A percentile compares a stretch with the other conserved stretches of the same genome.
Evolutionary conservation across 495 filamentous ascomycete species (phyloP).

Genomic region (Talaromyces proteolyticus): DNA sequence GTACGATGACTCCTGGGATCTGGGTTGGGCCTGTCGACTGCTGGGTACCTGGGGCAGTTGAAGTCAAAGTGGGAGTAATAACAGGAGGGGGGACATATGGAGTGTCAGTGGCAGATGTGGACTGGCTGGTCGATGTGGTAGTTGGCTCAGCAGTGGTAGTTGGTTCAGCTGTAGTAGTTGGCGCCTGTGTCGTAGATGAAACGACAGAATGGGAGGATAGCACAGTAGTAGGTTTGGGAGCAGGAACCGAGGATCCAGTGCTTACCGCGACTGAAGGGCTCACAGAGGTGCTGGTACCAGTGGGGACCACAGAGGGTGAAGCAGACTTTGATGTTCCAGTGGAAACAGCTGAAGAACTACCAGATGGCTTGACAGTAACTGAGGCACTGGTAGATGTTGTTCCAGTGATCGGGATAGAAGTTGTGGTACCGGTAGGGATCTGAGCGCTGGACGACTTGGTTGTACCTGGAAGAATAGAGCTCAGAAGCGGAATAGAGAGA

Average conservation of each 20-base stretch:
- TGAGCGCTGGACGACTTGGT: conserved; percentile 9
- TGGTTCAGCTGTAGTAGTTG: conserved; percentile 15
- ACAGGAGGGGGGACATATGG: conserved; percentile 23
- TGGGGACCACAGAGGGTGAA: background rate
- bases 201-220: conserved; percentile 15
- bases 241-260: background rate
- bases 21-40: conserved; percentile 48
- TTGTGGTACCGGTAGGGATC: conserved; percentile 3
- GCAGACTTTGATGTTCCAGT: conserved; percentile 10
- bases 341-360: conserved; percentile 3
- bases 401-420: background rate
- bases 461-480: background rate
- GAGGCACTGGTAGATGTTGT: background rate
- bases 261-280: background rate
- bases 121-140: conserved; percentile 28
- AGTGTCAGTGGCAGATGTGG: conserved; percentile 37
- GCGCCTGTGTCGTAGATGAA: conserved; percentile 11
- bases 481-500: conserved; percentile 3
- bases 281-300: background rate
- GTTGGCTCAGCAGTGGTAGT: conserved; percentile 31
- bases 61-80: conserved; percentile 22
- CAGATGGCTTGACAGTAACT: conserved; percentile 3
- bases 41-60: conserved; percentile 17
- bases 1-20: conserved; percentile 72
- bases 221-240: conserved; percentile 13